A percentile compares a stretch with the other conserved stretches of the same genome.
phyloP scores from a whole-genome alignment of 2,329 filamentous ascomycete species.

The Clathrospora elynae region DNA sequence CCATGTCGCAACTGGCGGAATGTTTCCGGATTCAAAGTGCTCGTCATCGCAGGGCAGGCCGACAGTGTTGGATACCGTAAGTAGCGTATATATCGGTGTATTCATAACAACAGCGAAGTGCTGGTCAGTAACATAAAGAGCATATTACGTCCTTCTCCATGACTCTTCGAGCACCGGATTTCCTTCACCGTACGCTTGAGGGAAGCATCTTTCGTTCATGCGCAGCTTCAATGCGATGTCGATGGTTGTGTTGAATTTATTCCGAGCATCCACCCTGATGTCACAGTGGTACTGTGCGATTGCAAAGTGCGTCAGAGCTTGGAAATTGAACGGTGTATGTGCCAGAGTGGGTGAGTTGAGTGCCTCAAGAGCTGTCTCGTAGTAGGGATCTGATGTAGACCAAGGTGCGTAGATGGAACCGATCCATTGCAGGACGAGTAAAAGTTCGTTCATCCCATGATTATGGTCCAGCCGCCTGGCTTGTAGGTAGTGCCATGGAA shows the following conservation, averaged over 20 bases:
- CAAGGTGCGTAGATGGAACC: conserved; percentile 43
- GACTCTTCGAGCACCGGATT: conserved; percentile 77
- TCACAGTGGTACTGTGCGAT: conserved; percentile 81
- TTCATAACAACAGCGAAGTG: conserved; percentile 79
- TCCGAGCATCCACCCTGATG: conserved; percentile 68
- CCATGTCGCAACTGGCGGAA: conserved; percentile 55
- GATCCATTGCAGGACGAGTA: conserved; percentile 39
- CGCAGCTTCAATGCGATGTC: conserved; percentile 75
- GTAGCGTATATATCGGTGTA: conserved; percentile 69
- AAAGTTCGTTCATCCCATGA: conserved; percentile 31
- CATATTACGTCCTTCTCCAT: conserved; percentile 89
- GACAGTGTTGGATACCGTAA: conserved; percentile 67
- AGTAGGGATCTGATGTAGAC: conserved; percentile 36
- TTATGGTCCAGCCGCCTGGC: conserved; percentile 22
- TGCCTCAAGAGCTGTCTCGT: conserved; percentile 26
- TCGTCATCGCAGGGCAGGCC: conserved; percentile 81
- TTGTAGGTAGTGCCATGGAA: conserved; percentile 52
- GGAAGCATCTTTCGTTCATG: conserved; percentile 73
- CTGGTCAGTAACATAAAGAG: conserved; percentile 73
- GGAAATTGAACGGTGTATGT: conserved; percentile 63
- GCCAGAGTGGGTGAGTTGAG: conserved; percentile 25
- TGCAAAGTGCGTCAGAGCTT: conserved; percentile 76
- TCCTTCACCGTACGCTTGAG: conserved; percentile 64
- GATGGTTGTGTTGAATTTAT: conserved; percentile 68
- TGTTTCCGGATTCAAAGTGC: conserved; percentile 57